phyloP scores from a whole-genome alignment of 2,329 filamentous ascomycete species.

The Chaetomium sp. region DNA sequence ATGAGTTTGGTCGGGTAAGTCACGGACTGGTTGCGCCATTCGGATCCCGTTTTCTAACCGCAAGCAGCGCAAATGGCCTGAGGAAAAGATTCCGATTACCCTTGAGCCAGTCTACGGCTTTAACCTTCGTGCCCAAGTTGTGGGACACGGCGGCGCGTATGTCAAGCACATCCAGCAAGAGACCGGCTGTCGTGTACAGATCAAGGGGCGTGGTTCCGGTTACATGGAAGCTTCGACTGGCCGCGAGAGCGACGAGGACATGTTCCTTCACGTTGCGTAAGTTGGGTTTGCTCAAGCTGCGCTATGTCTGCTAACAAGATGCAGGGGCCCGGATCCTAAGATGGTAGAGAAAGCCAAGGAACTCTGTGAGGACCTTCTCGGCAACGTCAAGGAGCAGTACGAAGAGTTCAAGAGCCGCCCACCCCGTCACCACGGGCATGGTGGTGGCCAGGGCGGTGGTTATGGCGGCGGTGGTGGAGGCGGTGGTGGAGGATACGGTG shows the following conservation, averaged over 20 bases:
- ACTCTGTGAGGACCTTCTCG: slow-evolving; percentile 80
- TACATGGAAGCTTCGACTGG: slow-evolving; percentile 88
- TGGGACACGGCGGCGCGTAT: slow-evolving; percentile 88
- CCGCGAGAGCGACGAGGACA: slow-evolving; percentile 85
- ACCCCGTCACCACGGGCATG: slow-evolving; percentile 46
- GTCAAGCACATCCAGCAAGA: slow-evolving; percentile 98
- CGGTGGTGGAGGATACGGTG: slow-evolving; percentile 2
- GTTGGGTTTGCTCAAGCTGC: slow-evolving; percentile 29
- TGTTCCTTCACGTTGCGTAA: slow-evolving; percentile 94
- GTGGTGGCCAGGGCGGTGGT: slow-evolving; percentile 26
- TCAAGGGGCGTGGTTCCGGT: slow-evolving; percentile 92
- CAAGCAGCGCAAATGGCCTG: slow-evolving; percentile 90
- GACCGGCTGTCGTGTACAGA: slow-evolving; percentile 92
- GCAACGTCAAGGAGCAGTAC: slow-evolving; percentile 82
- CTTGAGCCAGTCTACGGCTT: slow-evolving; percentile 91
- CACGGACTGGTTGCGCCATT: not conserved
- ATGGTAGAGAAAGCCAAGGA: slow-evolving; percentile 84
- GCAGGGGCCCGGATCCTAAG: slow-evolving; percentile 74
- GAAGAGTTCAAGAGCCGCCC: slow-evolving; percentile 83
- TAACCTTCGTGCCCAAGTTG: slow-evolving; percentile 92
- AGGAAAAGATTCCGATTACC: slow-evolving; percentile 86
- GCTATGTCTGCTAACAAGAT: slow-evolving; percentile 27
- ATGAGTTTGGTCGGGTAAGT: slow-evolving; percentile 78
- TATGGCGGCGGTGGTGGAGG: slow-evolving; percentile 17
- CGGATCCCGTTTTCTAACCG: slow-evolving; percentile 17